phyloP scores from a whole-genome alignment of 805 yeast genomes.

The Spathaspora gorwiae region DNA sequence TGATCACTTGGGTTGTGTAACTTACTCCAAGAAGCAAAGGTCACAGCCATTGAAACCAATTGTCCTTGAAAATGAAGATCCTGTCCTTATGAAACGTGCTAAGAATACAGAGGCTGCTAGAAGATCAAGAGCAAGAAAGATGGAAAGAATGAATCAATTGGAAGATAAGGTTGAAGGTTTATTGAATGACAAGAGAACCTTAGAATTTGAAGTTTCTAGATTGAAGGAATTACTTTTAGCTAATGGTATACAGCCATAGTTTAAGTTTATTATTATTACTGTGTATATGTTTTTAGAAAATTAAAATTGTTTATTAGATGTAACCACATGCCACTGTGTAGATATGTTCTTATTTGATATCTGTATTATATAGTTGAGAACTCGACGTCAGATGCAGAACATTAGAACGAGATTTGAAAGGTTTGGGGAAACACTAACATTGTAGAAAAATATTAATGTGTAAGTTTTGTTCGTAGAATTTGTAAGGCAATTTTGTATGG shows the following conservation, averaged over 20 bases:
- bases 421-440: no score
- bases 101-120: constrained; percentile 98
- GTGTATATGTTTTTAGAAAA: neutral
- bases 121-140: constrained; percentile 88
- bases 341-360: no score
- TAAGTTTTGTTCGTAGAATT: no score
- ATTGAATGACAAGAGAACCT: constrained; percentile 50
- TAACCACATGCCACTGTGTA: no score
- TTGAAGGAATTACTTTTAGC: constrained; percentile 45
- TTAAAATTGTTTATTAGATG: no score
- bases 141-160: constrained; percentile 79
- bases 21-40: constrained; percentile 77
- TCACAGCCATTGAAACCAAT: constrained; percentile 68
- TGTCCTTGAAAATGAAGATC: constrained; percentile 49
- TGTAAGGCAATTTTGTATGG: no score
- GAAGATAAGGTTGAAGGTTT: constrained; percentile 72
- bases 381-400: no score
- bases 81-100: constrained; percentile 82
- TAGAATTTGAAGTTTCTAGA: constrained; percentile 62
- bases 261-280: neutral
- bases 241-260: constrained; percentile 16
- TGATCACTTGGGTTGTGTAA: constrained; percentile 72
- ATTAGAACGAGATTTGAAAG: no score
- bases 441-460: no score
- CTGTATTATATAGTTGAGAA: no score